phyloP scores from a whole-genome alignment of 1,284 basidiomycete species.

The Papiliotrema terrestris region DNA sequence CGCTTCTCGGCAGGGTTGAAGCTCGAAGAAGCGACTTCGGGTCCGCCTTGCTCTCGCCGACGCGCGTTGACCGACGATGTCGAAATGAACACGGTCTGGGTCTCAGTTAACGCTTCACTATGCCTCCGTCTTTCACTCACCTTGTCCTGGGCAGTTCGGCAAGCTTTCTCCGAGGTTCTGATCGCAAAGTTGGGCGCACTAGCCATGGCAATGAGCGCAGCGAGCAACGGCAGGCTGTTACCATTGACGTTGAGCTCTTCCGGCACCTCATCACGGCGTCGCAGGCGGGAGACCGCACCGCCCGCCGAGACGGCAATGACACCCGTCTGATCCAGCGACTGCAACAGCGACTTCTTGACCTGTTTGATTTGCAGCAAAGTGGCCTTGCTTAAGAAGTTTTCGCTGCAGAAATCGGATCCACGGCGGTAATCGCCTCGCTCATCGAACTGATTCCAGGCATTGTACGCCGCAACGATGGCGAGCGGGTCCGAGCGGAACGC shows the following conservation, averaged over 20 bases:
- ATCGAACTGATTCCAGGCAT: conserved; percentile 73
- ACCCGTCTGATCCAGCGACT: conserved; percentile 74
- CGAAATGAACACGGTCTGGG: conserved; percentile 59
- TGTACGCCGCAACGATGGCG: conserved; percentile 75
- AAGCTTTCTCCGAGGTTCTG: conserved; percentile 65
- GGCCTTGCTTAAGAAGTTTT: conserved; percentile 85
- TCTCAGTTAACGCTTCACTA: too few species aligned
- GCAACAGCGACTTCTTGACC: conserved; percentile 76
- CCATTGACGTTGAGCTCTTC: conserved; percentile 69
- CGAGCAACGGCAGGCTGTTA: conserved; percentile 72
- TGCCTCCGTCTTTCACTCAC: too few species aligned
- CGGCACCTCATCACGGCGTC: conserved; percentile 53
- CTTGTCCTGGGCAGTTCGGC: conserved; percentile 81
- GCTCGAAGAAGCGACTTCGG: conserved; percentile 50
- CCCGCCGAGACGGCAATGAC: conserved; percentile 73
- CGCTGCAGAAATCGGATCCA: conserved; percentile 73
- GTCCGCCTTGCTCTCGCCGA: conserved; percentile 57
- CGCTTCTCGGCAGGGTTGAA: conserved; percentile 62
- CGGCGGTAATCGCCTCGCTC: conserved; percentile 59
- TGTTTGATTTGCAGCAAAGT: conserved; percentile 80
- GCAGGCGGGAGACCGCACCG: conserved; percentile 44
- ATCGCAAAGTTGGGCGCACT: conserved; percentile 93
- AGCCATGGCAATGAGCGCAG: conserved; percentile 80
- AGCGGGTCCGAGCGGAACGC: conserved; percentile 80
- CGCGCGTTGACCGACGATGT: conserved; percentile 81